Evolutionary conservation across 805 yeast species (phyloP), one percentile per base, ranked within the genome.

Genomic region (Candida manassasensis): DNA sequence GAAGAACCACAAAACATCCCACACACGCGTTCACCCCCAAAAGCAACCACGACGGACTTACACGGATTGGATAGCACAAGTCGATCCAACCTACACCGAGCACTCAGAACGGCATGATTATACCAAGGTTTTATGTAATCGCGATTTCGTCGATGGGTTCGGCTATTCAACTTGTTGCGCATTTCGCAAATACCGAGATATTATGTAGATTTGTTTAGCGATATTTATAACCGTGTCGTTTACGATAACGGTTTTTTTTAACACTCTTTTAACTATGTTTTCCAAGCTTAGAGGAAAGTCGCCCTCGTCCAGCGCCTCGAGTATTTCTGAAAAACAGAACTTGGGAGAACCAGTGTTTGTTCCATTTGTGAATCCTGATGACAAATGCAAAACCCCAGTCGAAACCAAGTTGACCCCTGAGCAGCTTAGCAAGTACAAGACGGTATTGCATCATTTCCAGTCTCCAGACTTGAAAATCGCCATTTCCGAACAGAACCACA

Each of bases 381-480:
- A 60, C 1, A 53, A 58, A 19, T 58, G 81, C 33, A 48, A 49
- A 32, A 61, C 59, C 19, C 77, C 84, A 1, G 81, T 82, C 4
- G 61, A 63, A 29, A 68, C 65, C 2, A 52, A 53, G 17, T 64
- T 89, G 27, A 63, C 75, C 2, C 52, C 53, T 2, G 80, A 71
- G 18, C 82, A 93, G 56, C 57, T 68, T 43, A 57, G 53, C 15
- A 81, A 80, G 61, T 89, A 82, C 50, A 43, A 60, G n/a, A 52
- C 57, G n/a, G 84, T 89, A 3, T 63, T 81, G 37, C 55, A 63
- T 30, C 79, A 85, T 58, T 84, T 87, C 55, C 70, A 69, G 40
- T 52, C 73, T 42, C 66, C 75, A 6, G 75, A 61, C 4, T 55
- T 83, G 32, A 53, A 48, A 16, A 53, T 81, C 9, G 77, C 84